These are phyloP conservation scores for Babesia sp. DNA, from an alignment of 169 alveolate species.

Conservation along the genomic window DNA sequence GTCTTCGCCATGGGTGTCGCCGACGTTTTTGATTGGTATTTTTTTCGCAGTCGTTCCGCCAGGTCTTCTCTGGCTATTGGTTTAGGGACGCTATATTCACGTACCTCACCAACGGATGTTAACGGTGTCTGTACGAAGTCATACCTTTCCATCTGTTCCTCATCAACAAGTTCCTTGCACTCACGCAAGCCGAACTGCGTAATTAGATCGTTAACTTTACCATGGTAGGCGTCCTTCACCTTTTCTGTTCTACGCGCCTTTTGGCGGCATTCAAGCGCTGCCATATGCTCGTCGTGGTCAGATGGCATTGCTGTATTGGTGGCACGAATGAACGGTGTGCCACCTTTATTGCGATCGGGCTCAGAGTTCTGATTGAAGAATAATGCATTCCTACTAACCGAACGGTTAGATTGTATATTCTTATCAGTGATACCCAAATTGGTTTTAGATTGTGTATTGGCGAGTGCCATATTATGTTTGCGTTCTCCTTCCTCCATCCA, in stretches of 20 bases:
- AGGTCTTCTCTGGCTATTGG: constrained; percentile 61
- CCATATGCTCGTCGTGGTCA: constrained; percentile 57
- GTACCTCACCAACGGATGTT: constrained; percentile 8
- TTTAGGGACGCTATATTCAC: constrained; percentile 65
- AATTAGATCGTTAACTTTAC: constrained; percentile 60
- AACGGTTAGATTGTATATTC: constrained; percentile 35
- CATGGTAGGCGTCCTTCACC: constrained; percentile 38
- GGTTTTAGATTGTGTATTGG: constrained; percentile 64
- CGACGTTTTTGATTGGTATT: constrained; percentile 17
- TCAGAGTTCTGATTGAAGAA: constrained; percentile 45
- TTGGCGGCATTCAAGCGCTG: constrained; percentile 36
- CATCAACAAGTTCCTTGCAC: constrained; percentile 38
- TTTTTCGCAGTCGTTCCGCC: constrained; percentile 64
- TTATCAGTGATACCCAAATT: constrained; percentile 62
- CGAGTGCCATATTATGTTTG: constrained; percentile 61
- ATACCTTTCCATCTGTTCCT: constrained; percentile 32
- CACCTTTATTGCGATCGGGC: neutral
- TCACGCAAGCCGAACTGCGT: constrained; percentile 56
- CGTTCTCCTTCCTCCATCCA: constrained; percentile 65
- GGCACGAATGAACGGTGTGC: constrained; percentile 25
- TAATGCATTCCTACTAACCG: constrained; percentile 42
- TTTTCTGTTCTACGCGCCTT: constrained; percentile 32
- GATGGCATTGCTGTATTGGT: constrained; percentile 58
- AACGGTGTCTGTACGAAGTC: constrained; percentile 72
- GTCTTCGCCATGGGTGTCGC: constrained; percentile 26